Evolutionary conservation across 2,329 filamentous ascomycete species (phyloP).

Genomic region (Fusarium sp.): DNA sequence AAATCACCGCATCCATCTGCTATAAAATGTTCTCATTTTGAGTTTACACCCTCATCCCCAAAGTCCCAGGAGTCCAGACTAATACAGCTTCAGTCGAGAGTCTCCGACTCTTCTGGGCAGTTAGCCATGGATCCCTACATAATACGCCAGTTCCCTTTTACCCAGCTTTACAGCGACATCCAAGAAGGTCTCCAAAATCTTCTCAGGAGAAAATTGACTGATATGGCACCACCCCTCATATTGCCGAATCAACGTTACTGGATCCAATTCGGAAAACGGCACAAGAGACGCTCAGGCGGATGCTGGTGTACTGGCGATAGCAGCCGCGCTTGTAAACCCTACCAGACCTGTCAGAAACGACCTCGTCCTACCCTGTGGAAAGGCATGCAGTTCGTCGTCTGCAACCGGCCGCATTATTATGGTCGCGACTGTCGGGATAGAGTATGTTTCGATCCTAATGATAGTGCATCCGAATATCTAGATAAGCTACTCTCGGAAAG

Average conservation of each 20-base stretch:
- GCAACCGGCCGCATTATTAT: not conserved
- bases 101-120: too few species aligned
- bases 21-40: too few species aligned
- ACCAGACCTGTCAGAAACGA: accelerated
- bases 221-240: not conserved
- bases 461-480: conserved; percentile 9
- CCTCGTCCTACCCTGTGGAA: not conserved
- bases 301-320: not conserved
- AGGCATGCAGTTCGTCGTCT: not conserved
- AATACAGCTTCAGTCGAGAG: too few species aligned
- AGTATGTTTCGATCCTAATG: conserved; percentile 15
- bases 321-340: not conserved
- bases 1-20: too few species aligned
- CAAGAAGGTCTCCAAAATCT: conserved; percentile 16
- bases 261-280: not conserved
- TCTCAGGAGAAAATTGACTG: not conserved
- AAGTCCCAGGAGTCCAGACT: not conserved
- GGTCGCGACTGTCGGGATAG: not conserved
- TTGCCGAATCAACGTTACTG: conserved; percentile 11
- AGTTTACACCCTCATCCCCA: too few species aligned
- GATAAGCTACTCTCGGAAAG: not conserved
- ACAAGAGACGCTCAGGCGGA: not conserved
- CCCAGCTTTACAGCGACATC: conserved; percentile 17
- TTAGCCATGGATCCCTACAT: not conserved
- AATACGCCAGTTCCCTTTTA: not conserved